These are phyloP conservation scores for Hyaloperonospora brassicae DNA, from an alignment of 352 stramenopile species.

Conservation along the genomic window DNA sequence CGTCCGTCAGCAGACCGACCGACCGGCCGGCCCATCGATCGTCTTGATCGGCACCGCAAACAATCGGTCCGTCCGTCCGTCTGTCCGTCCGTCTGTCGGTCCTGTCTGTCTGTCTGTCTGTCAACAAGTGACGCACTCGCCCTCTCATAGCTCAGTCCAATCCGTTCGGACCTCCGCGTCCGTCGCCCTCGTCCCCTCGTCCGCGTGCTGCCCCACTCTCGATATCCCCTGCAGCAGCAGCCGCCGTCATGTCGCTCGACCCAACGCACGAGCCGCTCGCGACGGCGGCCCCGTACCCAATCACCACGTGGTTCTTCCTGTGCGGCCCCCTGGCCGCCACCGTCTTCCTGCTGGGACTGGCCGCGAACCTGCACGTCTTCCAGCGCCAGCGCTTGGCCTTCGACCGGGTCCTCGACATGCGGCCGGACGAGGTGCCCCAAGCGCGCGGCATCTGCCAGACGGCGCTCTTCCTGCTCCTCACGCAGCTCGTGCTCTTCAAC, in stretches of 20 bases:
- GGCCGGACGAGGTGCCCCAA: constrained; percentile 49
- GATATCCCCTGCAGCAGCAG: no score
- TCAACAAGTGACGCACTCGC: no score
- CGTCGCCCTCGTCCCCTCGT: no score
- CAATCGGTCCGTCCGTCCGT: no score
- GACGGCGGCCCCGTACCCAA: constrained; percentile 14
- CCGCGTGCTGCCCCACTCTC: neutral
- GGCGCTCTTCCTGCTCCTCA: constrained; percentile 20
- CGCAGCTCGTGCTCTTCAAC: constrained; percentile 55
- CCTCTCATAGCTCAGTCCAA: no score
- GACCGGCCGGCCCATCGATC: no score
- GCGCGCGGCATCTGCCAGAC: constrained; percentile 36
- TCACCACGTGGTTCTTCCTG: constrained; percentile 76
- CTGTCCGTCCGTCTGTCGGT: no score
- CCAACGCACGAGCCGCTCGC: constrained; percentile 21
- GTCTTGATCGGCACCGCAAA: no score
- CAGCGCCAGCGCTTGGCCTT: constrained; percentile 45
- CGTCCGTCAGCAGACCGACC: no score
- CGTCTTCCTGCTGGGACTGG: constrained; percentile 53
- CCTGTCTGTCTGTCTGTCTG: no score
- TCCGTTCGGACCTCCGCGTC: no score
- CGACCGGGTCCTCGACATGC: constrained; percentile 65
- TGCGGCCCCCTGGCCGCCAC: constrained; percentile 64
- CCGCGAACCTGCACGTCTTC: constrained; percentile 60
- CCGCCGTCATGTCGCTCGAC: no score